A percentile compares a stretch with the other conserved stretches of the same genome.
phyloP scores from a whole-genome alignment of 495 filamentous ascomycete genomes.

The Sphaerosporella brunnea region DNA sequence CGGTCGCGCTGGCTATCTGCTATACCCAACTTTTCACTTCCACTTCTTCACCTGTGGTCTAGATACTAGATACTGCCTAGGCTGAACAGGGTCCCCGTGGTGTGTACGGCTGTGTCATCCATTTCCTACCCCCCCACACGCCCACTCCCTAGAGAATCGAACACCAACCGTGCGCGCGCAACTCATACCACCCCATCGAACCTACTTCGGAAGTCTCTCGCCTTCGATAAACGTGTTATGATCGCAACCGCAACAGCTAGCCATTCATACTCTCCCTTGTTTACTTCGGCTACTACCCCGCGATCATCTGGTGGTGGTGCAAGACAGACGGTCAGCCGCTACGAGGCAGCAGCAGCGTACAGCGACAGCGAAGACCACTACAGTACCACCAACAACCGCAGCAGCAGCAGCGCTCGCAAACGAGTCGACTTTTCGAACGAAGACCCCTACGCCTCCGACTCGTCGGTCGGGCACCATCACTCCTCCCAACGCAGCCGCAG shows the following conservation, averaged over 20 bases:
- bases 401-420: neutral
- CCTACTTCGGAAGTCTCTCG: neutral
- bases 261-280: slow-evolving; percentile 12
- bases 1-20: no score
- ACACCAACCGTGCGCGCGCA: neutral
- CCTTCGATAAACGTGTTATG: slow-evolving; percentile 13
- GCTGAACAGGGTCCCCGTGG: no score
- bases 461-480: neutral
- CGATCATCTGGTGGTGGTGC: no score
- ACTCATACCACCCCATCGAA: neutral
- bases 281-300: neutral
- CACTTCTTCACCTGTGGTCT: no score
- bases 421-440: no score
- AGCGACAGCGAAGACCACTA: neutral
- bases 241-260: slow-evolving; percentile 23
- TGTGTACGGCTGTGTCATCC: neutral
- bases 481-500: neutral
- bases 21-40: no score
- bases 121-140: neutral
- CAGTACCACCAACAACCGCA: neutral
- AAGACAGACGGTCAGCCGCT: neutral
- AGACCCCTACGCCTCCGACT: neutral
- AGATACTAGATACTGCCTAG: no score
- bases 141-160: neutral
- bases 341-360: neutral